Conservation (phyloP, 371 early-diverging fungal species). For the Basidiobolus heterosporus region DNA sequence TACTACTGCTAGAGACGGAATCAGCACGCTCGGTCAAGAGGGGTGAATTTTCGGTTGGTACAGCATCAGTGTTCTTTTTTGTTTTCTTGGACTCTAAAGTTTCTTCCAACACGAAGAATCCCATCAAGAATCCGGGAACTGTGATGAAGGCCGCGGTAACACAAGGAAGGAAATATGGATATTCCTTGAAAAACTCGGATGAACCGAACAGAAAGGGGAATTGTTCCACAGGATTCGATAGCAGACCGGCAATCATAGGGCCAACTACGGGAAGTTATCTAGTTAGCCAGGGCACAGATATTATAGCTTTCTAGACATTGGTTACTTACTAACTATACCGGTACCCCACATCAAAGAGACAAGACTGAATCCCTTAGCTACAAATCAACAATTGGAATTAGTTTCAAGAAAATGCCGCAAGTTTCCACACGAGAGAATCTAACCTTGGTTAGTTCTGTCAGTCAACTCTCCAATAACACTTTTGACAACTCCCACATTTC, state of each 20-base stretch:
- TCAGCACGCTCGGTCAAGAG: neutral
- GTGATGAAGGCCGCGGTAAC: conserved; percentile 42
- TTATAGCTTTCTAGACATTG: no score
- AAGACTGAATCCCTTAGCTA: conserved; percentile 3
- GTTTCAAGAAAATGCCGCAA: neutral
- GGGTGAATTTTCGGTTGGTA: neutral
- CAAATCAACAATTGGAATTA: neutral
- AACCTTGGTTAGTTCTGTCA: conserved; percentile 54
- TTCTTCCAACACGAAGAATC: conserved; percentile 56
- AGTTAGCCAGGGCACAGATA: no score
- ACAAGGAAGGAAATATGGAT: conserved; percentile 79
- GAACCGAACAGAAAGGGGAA: conserved; percentile 51
- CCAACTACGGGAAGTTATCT: conserved; percentile 20
- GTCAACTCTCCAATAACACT: conserved; percentile 73
- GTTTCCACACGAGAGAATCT: neutral
- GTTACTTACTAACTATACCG: conserved; percentile 1
- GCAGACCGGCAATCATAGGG: conserved; percentile 61
- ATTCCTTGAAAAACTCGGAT: conserved; percentile 34
- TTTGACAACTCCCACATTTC: conserved; percentile 69
- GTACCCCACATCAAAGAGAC: neutral
- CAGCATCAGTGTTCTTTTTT: neutral
- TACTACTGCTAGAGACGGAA: no score
- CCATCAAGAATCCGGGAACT: conserved; percentile 40
- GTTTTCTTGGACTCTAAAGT: conserved; percentile 15
- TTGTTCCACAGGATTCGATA: conserved; percentile 51